phyloP scores from a whole-genome alignment of 192 early-diverging fungal species.

The Rhizophagus sp. region DNA sequence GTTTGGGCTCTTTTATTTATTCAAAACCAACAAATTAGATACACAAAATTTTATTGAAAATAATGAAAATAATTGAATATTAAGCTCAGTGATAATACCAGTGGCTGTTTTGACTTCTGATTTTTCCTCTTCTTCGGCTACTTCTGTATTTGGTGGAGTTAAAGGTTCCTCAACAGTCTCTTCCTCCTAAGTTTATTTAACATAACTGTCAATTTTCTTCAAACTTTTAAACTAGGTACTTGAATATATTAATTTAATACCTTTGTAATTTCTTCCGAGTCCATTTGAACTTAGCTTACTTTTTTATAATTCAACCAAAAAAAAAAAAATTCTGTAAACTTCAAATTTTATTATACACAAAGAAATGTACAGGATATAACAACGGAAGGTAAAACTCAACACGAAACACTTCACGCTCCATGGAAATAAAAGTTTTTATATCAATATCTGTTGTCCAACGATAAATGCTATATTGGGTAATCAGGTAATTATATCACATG shows the following conservation, averaged over 20 bases:
- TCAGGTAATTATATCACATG: no score
- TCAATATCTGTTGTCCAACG: neutral
- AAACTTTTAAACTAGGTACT: neutral
- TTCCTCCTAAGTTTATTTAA: neutral
- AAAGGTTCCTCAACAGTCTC: neutral
- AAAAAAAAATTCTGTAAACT: neutral
- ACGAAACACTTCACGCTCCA: neutral
- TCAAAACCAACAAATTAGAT: neutral
- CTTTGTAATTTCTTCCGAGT: neutral
- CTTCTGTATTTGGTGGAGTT: neutral
- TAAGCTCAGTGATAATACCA: neutral
- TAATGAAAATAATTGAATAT: neutral
- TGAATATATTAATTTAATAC: neutral
- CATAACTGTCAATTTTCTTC: no score
- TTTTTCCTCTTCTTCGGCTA: neutral
- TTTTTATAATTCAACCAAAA: neutral
- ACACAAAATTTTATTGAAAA: neutral
- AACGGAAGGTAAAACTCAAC: neutral
- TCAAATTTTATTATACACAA: neutral
- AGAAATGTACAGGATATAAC: no score
- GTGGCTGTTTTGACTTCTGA: neutral
- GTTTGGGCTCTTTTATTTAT: slow-evolving; percentile 19
- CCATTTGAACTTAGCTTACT: neutral
- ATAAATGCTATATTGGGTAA: neutral
- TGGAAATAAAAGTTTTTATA: neutral